Conservation (phyloP, 768 basidiomycete species). For the Xerocomus potaroensis region DNA sequence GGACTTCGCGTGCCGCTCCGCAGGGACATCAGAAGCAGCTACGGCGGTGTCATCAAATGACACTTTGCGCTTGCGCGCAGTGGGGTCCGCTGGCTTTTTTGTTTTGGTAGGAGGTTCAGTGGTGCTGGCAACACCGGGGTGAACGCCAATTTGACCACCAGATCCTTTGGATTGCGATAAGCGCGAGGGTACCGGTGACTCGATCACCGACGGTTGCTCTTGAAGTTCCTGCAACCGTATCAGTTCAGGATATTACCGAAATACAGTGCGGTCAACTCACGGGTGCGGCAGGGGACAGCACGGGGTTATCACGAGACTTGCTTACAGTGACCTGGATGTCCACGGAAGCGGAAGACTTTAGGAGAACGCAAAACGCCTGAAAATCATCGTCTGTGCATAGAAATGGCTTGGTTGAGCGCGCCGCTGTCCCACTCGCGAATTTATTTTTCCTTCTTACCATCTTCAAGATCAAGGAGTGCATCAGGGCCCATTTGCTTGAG, state of each 20-base stretch:
- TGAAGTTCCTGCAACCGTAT: not conserved
- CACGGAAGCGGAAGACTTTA: conserved; percentile 35
- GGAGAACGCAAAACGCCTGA: conserved; percentile 57
- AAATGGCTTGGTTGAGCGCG: not conserved
- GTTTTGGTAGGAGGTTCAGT: not conserved
- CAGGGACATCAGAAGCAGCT: not conserved
- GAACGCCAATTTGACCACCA: not conserved
- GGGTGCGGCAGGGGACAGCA: not conserved
- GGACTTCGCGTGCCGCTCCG: conserved; percentile 2
- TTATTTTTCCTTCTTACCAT: conserved; percentile 43
- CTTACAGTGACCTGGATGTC: conserved; percentile 34
- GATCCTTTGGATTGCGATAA: not conserved
- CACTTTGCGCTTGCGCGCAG: conserved; percentile 27
- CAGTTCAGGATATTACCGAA: not conserved
- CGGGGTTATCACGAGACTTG: not conserved
- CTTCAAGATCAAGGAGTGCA: conserved; percentile 63
- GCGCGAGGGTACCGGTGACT: not conserved
- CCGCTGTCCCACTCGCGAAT: not conserved
- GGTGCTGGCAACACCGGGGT: not conserved
- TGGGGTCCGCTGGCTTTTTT: not conserved
- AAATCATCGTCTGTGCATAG: conserved; percentile 66
- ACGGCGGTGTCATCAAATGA: conserved; percentile 1
- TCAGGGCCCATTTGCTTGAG: conserved; percentile 53
- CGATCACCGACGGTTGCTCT: not conserved
- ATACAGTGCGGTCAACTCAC: conserved; percentile 9